Conservation (phyloP, 1,284 basidiomycete genomes). For the Cryptococcus sp. region DNA sequence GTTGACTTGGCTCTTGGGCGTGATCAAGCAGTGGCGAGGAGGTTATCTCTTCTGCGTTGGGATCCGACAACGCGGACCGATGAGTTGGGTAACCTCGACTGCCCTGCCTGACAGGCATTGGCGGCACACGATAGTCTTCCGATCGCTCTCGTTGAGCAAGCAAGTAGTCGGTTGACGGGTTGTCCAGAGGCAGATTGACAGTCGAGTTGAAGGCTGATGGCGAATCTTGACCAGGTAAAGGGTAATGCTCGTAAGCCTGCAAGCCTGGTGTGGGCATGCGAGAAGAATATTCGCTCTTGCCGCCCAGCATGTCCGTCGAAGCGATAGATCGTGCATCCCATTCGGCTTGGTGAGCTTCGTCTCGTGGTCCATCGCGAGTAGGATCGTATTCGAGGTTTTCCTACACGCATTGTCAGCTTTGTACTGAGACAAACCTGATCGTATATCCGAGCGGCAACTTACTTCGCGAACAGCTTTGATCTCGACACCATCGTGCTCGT, state of each 20-base stretch:
- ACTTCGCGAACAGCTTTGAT: constrained; percentile 51
- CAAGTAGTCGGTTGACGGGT: constrained; percentile 45
- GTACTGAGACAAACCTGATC: too few relatives aligned
- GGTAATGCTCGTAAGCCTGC: constrained; percentile 29
- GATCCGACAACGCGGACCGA: constrained; percentile 13
- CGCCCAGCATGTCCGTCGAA: constrained; percentile 44
- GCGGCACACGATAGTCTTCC: constrained; percentile 13
- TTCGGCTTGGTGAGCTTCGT: constrained; percentile 39
- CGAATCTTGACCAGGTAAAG: constrained; percentile 18
- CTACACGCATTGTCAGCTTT: constrained; percentile 19
- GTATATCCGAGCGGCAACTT: constrained; percentile 7
- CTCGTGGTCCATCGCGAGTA: constrained; percentile 36
- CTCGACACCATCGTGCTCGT: constrained; percentile 38
- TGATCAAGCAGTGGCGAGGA: constrained; percentile 26
- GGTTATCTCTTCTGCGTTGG: constrained; percentile 4
- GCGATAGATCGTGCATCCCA: constrained; percentile 48
- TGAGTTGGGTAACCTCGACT: constrained; percentile 17
- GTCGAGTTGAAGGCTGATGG: constrained; percentile 20
- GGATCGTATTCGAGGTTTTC: constrained; percentile 54
- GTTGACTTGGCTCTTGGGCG: constrained; percentile 11
- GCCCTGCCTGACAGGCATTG: constrained; percentile 18
- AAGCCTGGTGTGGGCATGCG: constrained; percentile 13
- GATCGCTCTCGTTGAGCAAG: constrained; percentile 24
- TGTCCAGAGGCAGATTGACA: constrained; percentile 29
- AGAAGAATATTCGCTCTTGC: constrained; percentile 27